Percentiles rank a stretch among this genome's conserved stretches.
phyloP scores from a whole-genome alignment of 2,329 filamentous ascomycete species.

The Phaeosphaeriaceae sp. region DNA sequence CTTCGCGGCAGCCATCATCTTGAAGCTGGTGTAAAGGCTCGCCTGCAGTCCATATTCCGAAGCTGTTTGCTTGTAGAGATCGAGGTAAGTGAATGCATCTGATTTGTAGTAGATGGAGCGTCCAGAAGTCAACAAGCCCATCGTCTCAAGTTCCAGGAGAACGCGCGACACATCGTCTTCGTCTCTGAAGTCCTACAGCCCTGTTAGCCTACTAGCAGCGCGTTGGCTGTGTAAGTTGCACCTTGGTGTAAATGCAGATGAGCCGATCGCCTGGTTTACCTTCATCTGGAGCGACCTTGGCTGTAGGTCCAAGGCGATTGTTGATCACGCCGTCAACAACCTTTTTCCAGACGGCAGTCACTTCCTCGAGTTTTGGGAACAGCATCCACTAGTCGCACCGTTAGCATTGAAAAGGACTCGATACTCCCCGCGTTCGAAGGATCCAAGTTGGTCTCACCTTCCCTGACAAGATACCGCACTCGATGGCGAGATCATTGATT shows the following conservation, averaged over 20 bases:
- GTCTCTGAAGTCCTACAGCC: slow-evolving; percentile 78
- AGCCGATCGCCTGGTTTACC: slow-evolving; percentile 57
- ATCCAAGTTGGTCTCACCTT: slow-evolving; percentile 60
- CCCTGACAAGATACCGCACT: slow-evolving; percentile 66
- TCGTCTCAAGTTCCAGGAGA: slow-evolving; percentile 65
- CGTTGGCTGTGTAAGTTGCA: neutral
- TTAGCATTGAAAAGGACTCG: slow-evolving; percentile 9
- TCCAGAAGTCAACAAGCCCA: slow-evolving; percentile 62
- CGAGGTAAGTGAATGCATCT: slow-evolving; percentile 61
- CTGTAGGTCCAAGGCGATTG: slow-evolving; percentile 72
- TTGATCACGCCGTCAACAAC: slow-evolving; percentile 72
- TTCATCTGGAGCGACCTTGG: slow-evolving; percentile 73
- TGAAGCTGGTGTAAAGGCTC: slow-evolving; percentile 53
- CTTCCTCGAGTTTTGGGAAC: slow-evolving; percentile 62
- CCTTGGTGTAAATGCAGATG: slow-evolving; percentile 50
- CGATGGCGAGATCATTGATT: slow-evolving; percentile 67
- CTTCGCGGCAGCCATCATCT: slow-evolving; percentile 34
- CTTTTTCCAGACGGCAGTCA: slow-evolving; percentile 70
- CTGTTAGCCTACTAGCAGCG: slow-evolving; percentile 62
- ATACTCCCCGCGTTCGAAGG: neutral
- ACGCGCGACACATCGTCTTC: slow-evolving; percentile 73
- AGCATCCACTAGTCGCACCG: slow-evolving; percentile 71
- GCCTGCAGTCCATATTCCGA: slow-evolving; percentile 50
- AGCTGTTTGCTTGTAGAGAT: slow-evolving; percentile 49
- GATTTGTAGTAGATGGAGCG: slow-evolving; percentile 79